Conservation (phyloP, 2,329 filamentous ascomycete genomes). For the Cladosporium sphaerospermum region DNA sequence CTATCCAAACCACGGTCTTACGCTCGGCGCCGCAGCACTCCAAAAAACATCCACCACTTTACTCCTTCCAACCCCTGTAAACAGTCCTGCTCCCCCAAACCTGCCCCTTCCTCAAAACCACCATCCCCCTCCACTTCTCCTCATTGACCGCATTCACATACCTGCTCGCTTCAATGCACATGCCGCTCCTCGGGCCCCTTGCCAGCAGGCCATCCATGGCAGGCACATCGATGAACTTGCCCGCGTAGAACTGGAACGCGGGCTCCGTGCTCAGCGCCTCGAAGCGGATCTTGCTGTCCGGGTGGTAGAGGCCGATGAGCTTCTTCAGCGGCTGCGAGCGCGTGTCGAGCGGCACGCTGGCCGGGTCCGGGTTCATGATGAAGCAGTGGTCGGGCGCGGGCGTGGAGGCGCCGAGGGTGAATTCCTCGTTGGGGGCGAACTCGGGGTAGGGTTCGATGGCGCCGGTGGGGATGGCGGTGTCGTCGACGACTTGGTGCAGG, state of each 20-base stretch:
- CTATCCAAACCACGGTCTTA: not conserved
- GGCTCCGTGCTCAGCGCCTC: constrained; percentile 90
- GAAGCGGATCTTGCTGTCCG: constrained; percentile 68
- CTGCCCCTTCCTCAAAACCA: constrained; percentile 76
- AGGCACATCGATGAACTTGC: constrained; percentile 74
- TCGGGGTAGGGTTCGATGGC: constrained; percentile 59
- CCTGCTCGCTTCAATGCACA: constrained; percentile 87
- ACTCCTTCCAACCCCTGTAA: constrained; percentile 75
- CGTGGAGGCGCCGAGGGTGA: constrained; percentile 63
- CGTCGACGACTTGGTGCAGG: constrained; percentile 68
- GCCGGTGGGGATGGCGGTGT: constrained; percentile 66
- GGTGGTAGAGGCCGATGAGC: constrained; percentile 67
- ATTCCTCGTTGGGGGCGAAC: constrained; percentile 59
- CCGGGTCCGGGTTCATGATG: constrained; percentile 60
- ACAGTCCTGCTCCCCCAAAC: constrained; percentile 75
- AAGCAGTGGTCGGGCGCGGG: constrained; percentile 91
- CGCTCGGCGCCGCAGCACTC: too few species aligned
- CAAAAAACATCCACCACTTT: not conserved
- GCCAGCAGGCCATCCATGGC: constrained; percentile 51
- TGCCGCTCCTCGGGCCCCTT: constrained; percentile 63
- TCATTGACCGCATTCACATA: constrained; percentile 86
- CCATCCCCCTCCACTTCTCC: constrained; percentile 71
- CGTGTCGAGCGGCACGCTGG: constrained; percentile 46
- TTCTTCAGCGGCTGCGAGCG: constrained; percentile 54
- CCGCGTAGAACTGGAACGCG: constrained; percentile 95